Evolutionary conservation across 2,329 filamentous ascomycete species (phyloP).

Genomic region (Aspergillus chevalieri): DNA sequence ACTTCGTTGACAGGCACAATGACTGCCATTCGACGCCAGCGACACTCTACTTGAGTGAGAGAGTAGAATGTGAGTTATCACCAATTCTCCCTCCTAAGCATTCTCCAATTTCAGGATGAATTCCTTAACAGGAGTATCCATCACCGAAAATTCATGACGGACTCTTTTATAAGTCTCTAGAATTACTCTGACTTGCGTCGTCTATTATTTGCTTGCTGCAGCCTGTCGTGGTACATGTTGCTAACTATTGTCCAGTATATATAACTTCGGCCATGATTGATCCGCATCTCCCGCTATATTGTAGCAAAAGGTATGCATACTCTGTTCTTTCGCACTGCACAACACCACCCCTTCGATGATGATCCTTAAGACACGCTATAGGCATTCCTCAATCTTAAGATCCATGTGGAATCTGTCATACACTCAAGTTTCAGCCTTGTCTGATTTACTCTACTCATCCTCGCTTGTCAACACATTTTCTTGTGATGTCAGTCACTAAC

Average conservation of each 20-base stretch:
- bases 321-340: slow-evolving; percentile 6
- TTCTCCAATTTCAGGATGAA: slow-evolving; percentile 30
- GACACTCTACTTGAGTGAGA: background rate
- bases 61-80: slow-evolving; percentile 1
- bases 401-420: slow-evolving; percentile 58
- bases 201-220: slow-evolving; percentile 4
- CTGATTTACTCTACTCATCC: slow-evolving; percentile 40
- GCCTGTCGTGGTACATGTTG: slow-evolving; percentile 2
- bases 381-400: slow-evolving; percentile 65
- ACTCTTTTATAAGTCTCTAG: slow-evolving; percentile 44
- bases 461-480: slow-evolving; percentile 11
- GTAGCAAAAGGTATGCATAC: slow-evolving; percentile 40
- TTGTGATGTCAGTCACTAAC: slow-evolving; percentile 25
- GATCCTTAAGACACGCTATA: slow-evolving; percentile 57
- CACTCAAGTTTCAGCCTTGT: slow-evolving; percentile 64
- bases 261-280: background rate
- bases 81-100: background rate
- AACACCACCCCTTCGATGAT: slow-evolving; percentile 46
- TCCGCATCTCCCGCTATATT: background rate
- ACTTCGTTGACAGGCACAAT: slow-evolving; percentile 2
- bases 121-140: slow-evolving; percentile 50
- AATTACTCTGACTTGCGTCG: slow-evolving; percentile 49
- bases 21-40: background rate
- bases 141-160: slow-evolving; percentile 53
- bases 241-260: slow-evolving; percentile 3